phyloP scores from a whole-genome alignment of 2,329 filamentous ascomycete genomes.

The Ceratocystis lukuohia region DNA sequence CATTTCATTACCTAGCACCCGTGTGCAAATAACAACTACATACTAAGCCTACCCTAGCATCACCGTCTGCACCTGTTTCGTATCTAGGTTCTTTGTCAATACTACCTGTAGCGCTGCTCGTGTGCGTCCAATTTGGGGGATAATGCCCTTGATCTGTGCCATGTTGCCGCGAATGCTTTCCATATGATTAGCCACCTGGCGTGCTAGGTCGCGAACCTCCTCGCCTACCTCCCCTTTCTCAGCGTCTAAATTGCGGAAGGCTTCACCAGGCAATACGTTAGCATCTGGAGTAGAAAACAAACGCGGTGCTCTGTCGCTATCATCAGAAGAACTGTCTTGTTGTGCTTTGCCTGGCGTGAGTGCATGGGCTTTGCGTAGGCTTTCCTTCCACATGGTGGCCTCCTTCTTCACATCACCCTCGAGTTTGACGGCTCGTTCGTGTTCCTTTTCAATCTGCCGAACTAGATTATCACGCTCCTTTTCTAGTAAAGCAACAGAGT shows the following conservation, averaged over 20 bases:
- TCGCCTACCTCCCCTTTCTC: constrained; percentile 22
- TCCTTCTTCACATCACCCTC: constrained; percentile 45
- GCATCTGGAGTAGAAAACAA: neutral
- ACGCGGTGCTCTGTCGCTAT: neutral
- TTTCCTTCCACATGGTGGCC: constrained; percentile 37
- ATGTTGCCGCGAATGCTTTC: constrained; percentile 43
- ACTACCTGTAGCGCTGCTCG: constrained; percentile 37
- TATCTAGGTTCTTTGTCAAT: constrained; percentile 34
- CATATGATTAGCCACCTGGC: constrained; percentile 40
- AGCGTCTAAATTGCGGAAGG: constrained; percentile 33
- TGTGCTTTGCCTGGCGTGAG: constrained; percentile 7
- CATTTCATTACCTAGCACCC: neutral
- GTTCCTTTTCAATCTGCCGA: constrained; percentile 41
- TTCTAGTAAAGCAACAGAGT: constrained; percentile 47
- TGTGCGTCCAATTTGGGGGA: constrained; percentile 36
- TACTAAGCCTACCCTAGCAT: constrained; percentile 30
- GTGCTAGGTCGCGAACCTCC: constrained; percentile 12
- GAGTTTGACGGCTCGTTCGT: constrained; percentile 36
- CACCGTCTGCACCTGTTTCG: constrained; percentile 35
- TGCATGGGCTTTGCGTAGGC: constrained; percentile 31
- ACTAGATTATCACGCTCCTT: constrained; percentile 46
- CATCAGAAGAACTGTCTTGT: neutral
- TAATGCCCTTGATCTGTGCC: constrained; percentile 39
- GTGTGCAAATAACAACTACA: neutral
- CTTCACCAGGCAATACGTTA: neutral